Evolutionary conservation across 208 protist genomes (phyloP), one percentile per base, ranked within the genome.

Genomic region (Trypanosoma platydactyli): DNA sequence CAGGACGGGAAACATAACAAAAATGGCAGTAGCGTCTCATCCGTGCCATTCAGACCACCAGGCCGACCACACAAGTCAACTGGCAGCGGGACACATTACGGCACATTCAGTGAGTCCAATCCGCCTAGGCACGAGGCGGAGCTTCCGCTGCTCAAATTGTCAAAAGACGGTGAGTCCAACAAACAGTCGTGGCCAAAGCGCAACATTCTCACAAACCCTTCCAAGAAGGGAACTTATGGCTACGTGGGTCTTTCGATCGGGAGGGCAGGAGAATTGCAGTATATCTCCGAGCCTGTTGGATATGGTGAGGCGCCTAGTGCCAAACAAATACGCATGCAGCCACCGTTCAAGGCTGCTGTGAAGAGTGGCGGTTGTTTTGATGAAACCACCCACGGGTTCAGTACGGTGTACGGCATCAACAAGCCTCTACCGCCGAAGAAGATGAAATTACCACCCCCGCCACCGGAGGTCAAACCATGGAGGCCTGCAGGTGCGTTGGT

Each of bases 191-290:
- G 67, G 55, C 46, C 66, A 25, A 76, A 80, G 73, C 74, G 77
- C 1, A 92, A 90, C 70, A 85, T 97, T 25, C 55, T 86, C 64
- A 90, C 85, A 30, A 93, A 92, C 68, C 90, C 82, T 25, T 57
- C 86, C 12, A 97, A 95, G 76, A 94, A 95, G 68, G 92, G 92
- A 38, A 95, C 88, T 5, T 95, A 92, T 70, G 92, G 92, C 56
- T 92, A 81, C 61, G 52, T 76, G 5, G 92, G 92, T n/a, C 80
- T 92, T 38, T 88, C 88, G 12, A 91, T 97, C 68, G 84, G 73
- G 16, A 62, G 77, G 63, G 76, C 76, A 15, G 91, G 86, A 5
- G 87, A 96, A 70, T 70, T 92, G 54, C 73, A 90, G 75, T 96
- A 96, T 74, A 80, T 96, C 25, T 60, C 82, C 1, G 87, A 94